Base-by-base conservation (phyloP, 805 yeast genomes). In the Metschnikowia vanudenii region DNA sequence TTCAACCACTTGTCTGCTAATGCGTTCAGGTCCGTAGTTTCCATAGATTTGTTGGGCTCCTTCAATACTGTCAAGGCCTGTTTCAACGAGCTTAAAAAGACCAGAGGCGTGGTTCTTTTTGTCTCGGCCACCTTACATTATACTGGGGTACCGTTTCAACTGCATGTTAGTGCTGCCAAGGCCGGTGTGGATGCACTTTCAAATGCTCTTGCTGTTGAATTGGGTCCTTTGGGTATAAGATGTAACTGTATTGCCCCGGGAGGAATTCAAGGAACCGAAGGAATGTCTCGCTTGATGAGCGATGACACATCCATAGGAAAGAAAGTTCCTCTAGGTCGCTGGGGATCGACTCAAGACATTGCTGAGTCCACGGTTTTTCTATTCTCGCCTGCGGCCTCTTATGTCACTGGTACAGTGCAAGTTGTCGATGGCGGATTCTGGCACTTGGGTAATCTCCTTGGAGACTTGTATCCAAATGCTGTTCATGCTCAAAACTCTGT, bases 151-250 rank as follows among this genome's bases (percentile, higher is more conserved):
- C 96, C 96, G 12, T 82, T 85, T 70, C 97, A 92, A 67, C 59
- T 82, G 5, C 97, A 92, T 59, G 97, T 90, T 3, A 85, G 91
- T 5, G 97, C 97, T 0, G 97, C 97, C 2, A 92, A 92, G 67
- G 96, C 97, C 1, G 98, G 97, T 20, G 77, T 92, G 35, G 98
- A 92, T 63, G 95, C 97, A 3, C 71, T 91, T 31, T 81, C 88
- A 22, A 82, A 85, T 53, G 84, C 90, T 1, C 67, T 91, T 49
- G 96, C 97, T 1, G 94, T 90, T 5, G 98, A 91, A 67, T 73
- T 88, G 45, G 97, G 97, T 1, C 96, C 97, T 2, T 62, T 88
- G 45, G 97, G 97, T 4, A 77, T 91, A 37, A 78, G 94, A 46
- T 78, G 82, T 38, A 91, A 92, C 63, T 81, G 87, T 59, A 79